Conservation (phyloP, 192 early-diverging fungal genomes). For the Podila verticillata region DNA sequence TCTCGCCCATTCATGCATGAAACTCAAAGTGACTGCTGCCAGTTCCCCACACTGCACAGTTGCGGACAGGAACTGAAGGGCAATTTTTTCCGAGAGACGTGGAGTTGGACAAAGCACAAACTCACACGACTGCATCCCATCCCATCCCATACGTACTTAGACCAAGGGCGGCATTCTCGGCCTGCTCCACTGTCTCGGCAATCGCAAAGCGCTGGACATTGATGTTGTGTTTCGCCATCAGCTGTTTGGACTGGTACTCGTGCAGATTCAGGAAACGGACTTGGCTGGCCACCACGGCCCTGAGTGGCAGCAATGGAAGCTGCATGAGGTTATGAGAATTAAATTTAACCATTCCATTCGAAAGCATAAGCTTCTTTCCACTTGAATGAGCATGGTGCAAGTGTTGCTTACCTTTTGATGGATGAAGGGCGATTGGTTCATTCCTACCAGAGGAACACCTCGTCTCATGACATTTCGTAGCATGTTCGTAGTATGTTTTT, state of each 20-base stretch:
- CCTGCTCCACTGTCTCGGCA: constrained; percentile 35
- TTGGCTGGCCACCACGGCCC: constrained; percentile 25
- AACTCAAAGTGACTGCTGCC: too few species aligned
- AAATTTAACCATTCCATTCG: too few species aligned
- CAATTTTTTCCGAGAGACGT: not conserved
- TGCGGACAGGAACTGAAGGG: not conserved
- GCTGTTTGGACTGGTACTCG: constrained; percentile 47
- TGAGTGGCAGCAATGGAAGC: constrained; percentile 13
- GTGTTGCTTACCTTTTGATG: not conserved
- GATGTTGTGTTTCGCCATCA: constrained; percentile 44
- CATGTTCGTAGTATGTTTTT: not conserved
- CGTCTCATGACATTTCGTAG: not conserved
- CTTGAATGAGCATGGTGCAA: not conserved
- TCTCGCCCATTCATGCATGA: too few species aligned
- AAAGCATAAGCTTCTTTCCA: too few species aligned
- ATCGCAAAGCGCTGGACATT: constrained; percentile 46
- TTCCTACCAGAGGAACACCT: not conserved
- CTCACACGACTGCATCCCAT: too few species aligned
- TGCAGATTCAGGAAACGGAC: constrained; percentile 43
- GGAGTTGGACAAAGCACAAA: not conserved
- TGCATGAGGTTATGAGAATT: not conserved
- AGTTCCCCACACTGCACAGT: too few species aligned
- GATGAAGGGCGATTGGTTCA: not conserved
- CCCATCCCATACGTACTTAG: constrained; percentile 20
- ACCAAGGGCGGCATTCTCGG: constrained; percentile 27